Evolutionary conservation across 768 basidiomycete species (phyloP).

Genomic region (Mycena vulgaris): DNA sequence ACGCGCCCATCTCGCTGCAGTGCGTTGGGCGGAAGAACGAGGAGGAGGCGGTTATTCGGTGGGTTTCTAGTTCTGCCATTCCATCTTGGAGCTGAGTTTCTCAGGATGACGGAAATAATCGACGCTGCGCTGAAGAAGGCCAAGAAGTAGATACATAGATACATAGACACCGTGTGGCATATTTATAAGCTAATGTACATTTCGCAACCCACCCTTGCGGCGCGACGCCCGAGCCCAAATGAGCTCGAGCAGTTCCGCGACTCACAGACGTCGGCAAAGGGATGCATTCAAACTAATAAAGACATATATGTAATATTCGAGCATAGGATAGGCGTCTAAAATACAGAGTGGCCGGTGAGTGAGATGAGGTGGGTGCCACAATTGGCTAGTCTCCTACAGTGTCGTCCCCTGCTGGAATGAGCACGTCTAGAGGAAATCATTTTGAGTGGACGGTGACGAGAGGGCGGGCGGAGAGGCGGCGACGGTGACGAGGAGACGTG

Average conservation of each 20-base stretch:
- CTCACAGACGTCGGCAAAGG: too few species aligned
- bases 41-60: slow-evolving; percentile 27
- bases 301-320: slow-evolving; percentile 23
- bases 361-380: neutral
- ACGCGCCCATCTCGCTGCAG: slow-evolving; percentile 12
- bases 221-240: too few species aligned
- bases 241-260: too few species aligned
- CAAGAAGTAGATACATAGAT: neutral
- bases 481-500: too few species aligned
- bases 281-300: neutral
- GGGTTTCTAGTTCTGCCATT: neutral
- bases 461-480: too few species aligned
- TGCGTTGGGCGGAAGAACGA: slow-evolving; percentile 18
- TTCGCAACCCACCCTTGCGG: too few species aligned
- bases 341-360: slow-evolving; percentile 14
- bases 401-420: neutral
- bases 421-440: neutral
- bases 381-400: too few species aligned
- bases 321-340: slow-evolving; percentile 26
- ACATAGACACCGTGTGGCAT: too few species aligned
- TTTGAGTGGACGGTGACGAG: neutral
- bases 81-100: neutral
- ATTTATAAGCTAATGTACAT: too few species aligned
- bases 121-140: slow-evolving; percentile 15
- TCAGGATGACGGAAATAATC: slow-evolving; percentile 21